Evolutionary conservation across 352 stramenopile species (phyloP), one percentile per base, ranked within the genome.

Genomic region (Blastocystis sp.): DNA sequence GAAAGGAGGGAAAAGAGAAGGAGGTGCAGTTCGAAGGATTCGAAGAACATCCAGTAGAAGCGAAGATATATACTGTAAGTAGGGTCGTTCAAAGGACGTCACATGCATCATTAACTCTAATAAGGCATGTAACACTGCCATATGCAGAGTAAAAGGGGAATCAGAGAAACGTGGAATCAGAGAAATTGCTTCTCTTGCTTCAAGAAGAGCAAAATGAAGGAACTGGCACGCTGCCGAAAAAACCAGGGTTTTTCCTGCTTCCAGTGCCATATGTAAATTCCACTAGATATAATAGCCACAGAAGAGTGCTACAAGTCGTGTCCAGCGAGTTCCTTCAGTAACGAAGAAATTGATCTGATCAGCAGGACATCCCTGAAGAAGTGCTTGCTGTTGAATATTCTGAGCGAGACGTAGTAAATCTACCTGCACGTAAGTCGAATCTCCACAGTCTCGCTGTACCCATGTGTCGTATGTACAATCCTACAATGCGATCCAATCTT

Each of bases 151-250:
- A 37, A 30, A 66, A 24, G 73, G 73, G 20, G 47, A 34, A 34
- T 47, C 41, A 34, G 73, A 24, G 56, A 69, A 85, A 37, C 73
- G 73, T 7, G 73, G 50, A 13, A 85, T 9, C 30, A 66, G 47
- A 5, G 20, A 37, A 65, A 85, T 85, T 3, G 30, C 18, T 34
- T 85, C 73, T 18, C 63, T 13, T 24, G 30, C 63, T 55, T 85
- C 73, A 24, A 85, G 59, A n/a, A 85, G 73, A 45, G 39, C 13
- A 9, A 85, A 45, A 30, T 85, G 73, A 8, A 85, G 50, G 26
- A 85, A 43, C n/a, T 50, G 47, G 55, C 73, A 85, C 18, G 9
- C 73, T 2, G 50, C 54, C 53, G 50, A 34, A 55, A 85, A 85
- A 2, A 37, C 53, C n/a, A 85, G 39, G 0, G 47, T 39, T 34